Evolutionary conservation across 129 eudicot species (phyloP).

Genomic region (Arctium lappa): DNA sequence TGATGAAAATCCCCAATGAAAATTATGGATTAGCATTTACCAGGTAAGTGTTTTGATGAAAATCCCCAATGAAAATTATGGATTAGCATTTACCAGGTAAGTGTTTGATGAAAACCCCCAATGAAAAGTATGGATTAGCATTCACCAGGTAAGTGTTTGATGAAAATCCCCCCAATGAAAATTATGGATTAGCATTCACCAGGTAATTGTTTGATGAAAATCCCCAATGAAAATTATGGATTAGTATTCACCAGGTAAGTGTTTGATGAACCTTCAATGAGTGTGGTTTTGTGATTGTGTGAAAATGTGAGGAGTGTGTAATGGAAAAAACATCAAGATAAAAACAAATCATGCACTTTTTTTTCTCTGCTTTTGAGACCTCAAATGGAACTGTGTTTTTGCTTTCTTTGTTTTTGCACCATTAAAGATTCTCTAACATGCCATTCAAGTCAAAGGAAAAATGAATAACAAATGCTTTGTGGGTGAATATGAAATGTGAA

Average conservation of each 20-base stretch:
- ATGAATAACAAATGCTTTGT: conserved; percentile 25
- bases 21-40: too few species aligned
- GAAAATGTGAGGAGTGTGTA: conserved; percentile 1
- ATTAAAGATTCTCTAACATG: conserved; percentile 75
- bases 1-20: too few species aligned
- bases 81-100: too few species aligned
- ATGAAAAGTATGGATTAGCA: too few species aligned
- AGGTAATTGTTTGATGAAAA: conserved; percentile 8
- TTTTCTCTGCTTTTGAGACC: conserved; percentile 67
- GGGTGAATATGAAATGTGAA: conserved; percentile 48
- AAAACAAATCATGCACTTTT: conserved; percentile 86
- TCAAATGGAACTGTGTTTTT: conserved; percentile 61
- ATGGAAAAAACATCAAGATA: conserved; percentile 58
- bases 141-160: too few species aligned
- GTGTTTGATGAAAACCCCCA: not conserved
- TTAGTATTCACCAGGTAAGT: not conserved
- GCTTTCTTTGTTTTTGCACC: conserved; percentile 90
- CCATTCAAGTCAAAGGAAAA: conserved; percentile 82
- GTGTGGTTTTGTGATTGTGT: not conserved
- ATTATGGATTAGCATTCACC: too few species aligned
- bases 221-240: not conserved
- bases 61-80: too few species aligned
- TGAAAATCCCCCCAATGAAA: too few species aligned
- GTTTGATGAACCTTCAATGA: not conserved
- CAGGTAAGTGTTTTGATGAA: too few species aligned